Evolutionary conservation across 768 basidiomycete genomes (phyloP).

Genomic region (Pleurotus ostreatus): DNA sequence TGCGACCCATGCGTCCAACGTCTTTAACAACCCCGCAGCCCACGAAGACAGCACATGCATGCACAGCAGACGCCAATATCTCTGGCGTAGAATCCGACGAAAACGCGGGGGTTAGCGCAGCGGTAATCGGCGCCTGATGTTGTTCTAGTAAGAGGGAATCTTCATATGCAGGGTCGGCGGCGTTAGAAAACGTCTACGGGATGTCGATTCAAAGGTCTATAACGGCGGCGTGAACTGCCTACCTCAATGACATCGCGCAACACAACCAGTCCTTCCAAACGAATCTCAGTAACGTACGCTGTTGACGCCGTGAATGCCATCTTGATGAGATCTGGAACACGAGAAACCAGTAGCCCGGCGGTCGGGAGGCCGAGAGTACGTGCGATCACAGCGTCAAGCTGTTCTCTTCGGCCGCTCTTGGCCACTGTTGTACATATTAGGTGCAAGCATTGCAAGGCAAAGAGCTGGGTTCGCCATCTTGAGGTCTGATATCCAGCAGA

Average conservation of each 20-base stretch:
- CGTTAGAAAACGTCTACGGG: constrained; percentile 72
- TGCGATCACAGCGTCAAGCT: constrained; percentile 76
- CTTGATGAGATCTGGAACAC: constrained; percentile 90
- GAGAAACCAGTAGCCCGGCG: constrained; percentile 69
- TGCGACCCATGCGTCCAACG: constrained; percentile 87
- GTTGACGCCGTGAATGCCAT: constrained; percentile 99
- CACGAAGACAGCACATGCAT: constrained; percentile 92
- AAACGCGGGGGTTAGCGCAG: constrained; percentile 95
- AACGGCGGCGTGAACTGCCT: too few species aligned
- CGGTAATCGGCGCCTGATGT: constrained; percentile 96
- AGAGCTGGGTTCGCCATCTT: constrained; percentile 95
- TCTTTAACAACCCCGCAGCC: constrained; percentile 94
- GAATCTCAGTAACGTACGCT: constrained; percentile 93
- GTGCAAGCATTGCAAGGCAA: constrained; percentile 90
- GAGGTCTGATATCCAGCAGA: constrained; percentile 54
- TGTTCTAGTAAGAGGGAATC: constrained; percentile 90
- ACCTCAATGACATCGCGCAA: constrained; percentile 85
- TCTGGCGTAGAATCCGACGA: constrained; percentile 94
- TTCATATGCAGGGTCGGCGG: constrained; percentile 91
- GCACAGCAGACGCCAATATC: constrained; percentile 86
- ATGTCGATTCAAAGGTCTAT: too few species aligned
- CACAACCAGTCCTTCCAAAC: constrained; percentile 86
- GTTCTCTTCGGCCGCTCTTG: constrained; percentile 72
- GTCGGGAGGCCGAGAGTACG: constrained; percentile 51
- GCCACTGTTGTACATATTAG: constrained; percentile 78